Evolutionary conservation across 805 yeast genomes (phyloP).

Genomic region (Kodamaea kaohsiungensis): DNA sequence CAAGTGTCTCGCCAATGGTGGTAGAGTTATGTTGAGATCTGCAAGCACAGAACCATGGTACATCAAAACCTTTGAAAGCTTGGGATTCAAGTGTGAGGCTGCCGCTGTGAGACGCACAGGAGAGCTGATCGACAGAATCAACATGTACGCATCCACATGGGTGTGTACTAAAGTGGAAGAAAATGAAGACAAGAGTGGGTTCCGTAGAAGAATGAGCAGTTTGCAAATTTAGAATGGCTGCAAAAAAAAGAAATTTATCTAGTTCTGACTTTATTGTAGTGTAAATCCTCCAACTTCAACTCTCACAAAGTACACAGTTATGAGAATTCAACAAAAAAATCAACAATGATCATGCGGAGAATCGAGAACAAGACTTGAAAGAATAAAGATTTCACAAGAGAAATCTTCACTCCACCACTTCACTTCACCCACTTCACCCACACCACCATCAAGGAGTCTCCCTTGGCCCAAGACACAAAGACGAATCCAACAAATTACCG

Average conservation of each 20-base stretch:
- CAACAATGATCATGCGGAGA: too few relatives aligned
- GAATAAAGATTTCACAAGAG: background rate
- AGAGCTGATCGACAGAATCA: slow-evolving; percentile 70
- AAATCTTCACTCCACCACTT: background rate
- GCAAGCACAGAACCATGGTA: slow-evolving; percentile 81
- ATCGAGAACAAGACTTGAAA: too few relatives aligned
- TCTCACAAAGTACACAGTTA: too few relatives aligned
- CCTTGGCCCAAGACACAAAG: too few relatives aligned
- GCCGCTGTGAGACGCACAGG: slow-evolving; percentile 69
- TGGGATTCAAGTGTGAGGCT: slow-evolving; percentile 68
- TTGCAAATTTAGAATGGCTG: slow-evolving; percentile 21
- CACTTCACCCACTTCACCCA: background rate
- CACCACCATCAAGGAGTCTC: background rate
- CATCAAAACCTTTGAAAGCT: slow-evolving; percentile 61
- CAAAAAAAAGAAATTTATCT: background rate
- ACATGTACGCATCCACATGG: slow-evolving; percentile 92
- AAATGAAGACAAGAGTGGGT: slow-evolving; percentile 7
- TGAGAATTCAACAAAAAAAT: too few relatives aligned
- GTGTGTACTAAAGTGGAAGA: slow-evolving; percentile 57
- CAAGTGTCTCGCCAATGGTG: slow-evolving; percentile 63
- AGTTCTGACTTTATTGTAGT: too few relatives aligned
- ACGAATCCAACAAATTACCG: background rate
- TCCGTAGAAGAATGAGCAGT: slow-evolving; percentile 50
- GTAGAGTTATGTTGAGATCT: slow-evolving; percentile 74
- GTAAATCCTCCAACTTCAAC: too few relatives aligned